Base-by-base conservation (phyloP, 192 early-diverging fungal genomes). In the Dimargaris xerosporica region DNA sequence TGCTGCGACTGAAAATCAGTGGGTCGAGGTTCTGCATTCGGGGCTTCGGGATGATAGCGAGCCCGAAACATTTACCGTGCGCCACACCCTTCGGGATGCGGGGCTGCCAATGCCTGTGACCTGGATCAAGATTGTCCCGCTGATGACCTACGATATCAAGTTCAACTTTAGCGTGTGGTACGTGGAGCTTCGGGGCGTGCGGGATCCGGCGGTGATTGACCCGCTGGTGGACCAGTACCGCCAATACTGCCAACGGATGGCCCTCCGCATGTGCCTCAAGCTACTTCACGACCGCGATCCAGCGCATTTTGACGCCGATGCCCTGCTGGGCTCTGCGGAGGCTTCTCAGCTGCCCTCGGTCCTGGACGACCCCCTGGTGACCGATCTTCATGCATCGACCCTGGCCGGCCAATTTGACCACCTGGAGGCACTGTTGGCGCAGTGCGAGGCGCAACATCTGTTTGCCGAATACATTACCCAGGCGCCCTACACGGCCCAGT, bases 91-190 rank as follows among this genome's bases (percentile, higher is more conserved):
- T 2, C 80, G 82, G 47, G 78, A 80, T 41, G 17, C 42, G 23
- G 4, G 61, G 17, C 68, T 86, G 81, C 68, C 82, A 28, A 87
- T 98, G 52, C 93, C 95, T 13, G 86, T 89, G 61, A 89, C 85
- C 64, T 96, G 89, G 64, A 85, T 98, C 64, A 93, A 92, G 80
- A 94, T 98, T 58, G 84, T 88, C 23, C 95, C 95, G 31, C 69
- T 94, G 45, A 73, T 89, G 62, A 88, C 95, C 0, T 89, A 89
- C 79, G 91, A 89, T 25, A 79, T 88, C 55, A 94, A 95, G 62
- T 96, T 95, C 71, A 94, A 91, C 73, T 96, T 93, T 73, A 88
- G 84, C 61, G 87, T 98, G 23, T 98, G 95, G 95, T 88, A 87
- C 70, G 78, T 96, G 10, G 91, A 95, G 75, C 66, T 96, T 15